These are phyloP conservation scores for Rheum nobile DNA, from an alignment of 148 eudicot species.

Conservation along the genomic window DNA sequence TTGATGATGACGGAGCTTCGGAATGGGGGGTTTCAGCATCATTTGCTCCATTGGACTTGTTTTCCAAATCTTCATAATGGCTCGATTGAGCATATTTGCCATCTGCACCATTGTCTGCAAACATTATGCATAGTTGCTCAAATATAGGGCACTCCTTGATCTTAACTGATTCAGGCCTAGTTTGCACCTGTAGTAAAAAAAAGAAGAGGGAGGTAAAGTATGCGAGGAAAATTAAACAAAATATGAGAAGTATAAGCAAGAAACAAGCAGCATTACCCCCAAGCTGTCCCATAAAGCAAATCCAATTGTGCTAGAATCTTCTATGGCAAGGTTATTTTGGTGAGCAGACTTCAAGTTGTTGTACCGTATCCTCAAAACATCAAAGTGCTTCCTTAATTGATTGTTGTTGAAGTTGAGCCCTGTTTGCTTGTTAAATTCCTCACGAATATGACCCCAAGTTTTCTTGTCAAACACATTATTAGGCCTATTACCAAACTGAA, in stretches of 20 bases:
- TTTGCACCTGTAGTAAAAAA: slow-evolving; percentile 29
- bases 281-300: slow-evolving; percentile 62
- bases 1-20: slow-evolving; percentile 28
- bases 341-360: slow-evolving; percentile 45
- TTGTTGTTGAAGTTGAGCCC: slow-evolving; percentile 61
- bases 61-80: slow-evolving; percentile 47
- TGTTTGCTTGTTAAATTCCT: slow-evolving; percentile 48
- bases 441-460: slow-evolving; percentile 62
- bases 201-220: neutral
- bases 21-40: slow-evolving; percentile 23
- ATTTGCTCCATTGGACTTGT: slow-evolving; percentile 18
- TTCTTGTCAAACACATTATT: slow-evolving; percentile 75
- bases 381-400: slow-evolving; percentile 76
- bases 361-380: slow-evolving; percentile 71
- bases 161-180: slow-evolving; percentile 40
- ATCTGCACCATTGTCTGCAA: slow-evolving; percentile 50
- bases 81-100: slow-evolving; percentile 87
- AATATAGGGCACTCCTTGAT: slow-evolving; percentile 67
- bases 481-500: slow-evolving; percentile 56
- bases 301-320: slow-evolving; percentile 49
- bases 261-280: slow-evolving; percentile 29
- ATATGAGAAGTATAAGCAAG: neutral
- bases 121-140: slow-evolving; percentile 61
- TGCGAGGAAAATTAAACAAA: neutral
- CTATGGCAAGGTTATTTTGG: slow-evolving; percentile 42